Conservation (phyloP, 176 grass and related monocot species). For the Aegilops umbellulata region DNA sequence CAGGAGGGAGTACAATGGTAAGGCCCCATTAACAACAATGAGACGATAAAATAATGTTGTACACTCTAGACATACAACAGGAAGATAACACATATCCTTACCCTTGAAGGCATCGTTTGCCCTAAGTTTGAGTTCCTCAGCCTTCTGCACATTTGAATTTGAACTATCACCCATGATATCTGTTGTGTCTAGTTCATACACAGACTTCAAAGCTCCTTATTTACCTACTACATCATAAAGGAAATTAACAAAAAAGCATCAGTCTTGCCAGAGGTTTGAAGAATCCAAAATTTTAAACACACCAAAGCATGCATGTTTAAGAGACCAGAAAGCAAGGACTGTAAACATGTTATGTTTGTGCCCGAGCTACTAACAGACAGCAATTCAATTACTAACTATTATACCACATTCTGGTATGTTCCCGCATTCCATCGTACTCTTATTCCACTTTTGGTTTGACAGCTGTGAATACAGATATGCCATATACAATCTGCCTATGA, state of each 20-base stretch:
- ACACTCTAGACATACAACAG: neutral
- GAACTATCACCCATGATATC: constrained; percentile 37
- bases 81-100: constrained; percentile 19
- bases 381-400: neutral
- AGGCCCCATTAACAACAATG: neutral
- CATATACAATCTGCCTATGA: neutral
- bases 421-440: neutral
- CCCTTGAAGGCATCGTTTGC: constrained; percentile 95
- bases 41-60: neutral
- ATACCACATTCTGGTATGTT: neutral
- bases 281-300: neutral
- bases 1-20: neutral
- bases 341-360: neutral
- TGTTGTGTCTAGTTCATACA: neutral
- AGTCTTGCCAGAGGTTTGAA: neutral
- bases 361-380: neutral
- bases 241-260: neutral
- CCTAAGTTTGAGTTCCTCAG: constrained; percentile 71
- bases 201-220: neutral
- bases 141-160: constrained; percentile 56
- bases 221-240: constrained; percentile 4
- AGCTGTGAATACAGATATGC: neutral
- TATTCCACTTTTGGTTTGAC: neutral
- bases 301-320: neutral
- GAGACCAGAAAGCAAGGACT: neutral